A percentile compares a stretch with the other conserved stretches of the same genome.
Evolutionary conservation across 2,329 filamentous ascomycete genomes (phyloP).

Genomic region (Colletotrichum sp.): DNA sequence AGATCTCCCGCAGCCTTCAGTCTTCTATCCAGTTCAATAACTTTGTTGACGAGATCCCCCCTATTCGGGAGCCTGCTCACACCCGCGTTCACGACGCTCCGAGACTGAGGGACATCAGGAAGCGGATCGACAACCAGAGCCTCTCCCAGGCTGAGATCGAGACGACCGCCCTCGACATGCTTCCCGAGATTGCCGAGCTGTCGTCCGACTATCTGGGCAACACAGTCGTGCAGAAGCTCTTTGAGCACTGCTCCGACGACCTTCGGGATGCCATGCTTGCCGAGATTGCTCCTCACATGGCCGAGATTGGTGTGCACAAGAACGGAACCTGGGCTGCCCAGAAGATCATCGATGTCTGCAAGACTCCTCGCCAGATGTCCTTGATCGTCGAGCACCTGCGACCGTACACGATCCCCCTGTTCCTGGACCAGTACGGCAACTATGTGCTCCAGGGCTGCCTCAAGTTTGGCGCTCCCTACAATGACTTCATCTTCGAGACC

Average conservation of each 20-base stretch:
- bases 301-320: slow-evolving; percentile 98
- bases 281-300: slow-evolving; percentile 88
- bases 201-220: slow-evolving; percentile 97
- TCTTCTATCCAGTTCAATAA: slow-evolving; percentile 75
- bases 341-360: slow-evolving; percentile 98
- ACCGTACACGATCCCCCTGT: slow-evolving; percentile 87
- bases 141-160: slow-evolving; percentile 89
- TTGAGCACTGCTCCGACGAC: slow-evolving; percentile 91
- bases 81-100: slow-evolving; percentile 92
- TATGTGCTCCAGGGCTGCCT: slow-evolving; percentile 97
- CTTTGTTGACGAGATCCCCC: slow-evolving; percentile 85
- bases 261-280: slow-evolving; percentile 90
- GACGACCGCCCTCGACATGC: slow-evolving; percentile 89
- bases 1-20: slow-evolving; percentile 77
- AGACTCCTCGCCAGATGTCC: slow-evolving; percentile 80
- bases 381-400: slow-evolving; percentile 85
- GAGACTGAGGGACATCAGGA: slow-evolving; percentile 92
- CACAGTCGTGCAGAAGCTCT: slow-evolving; percentile 98
- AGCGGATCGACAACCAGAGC: slow-evolving; percentile 95
- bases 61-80: slow-evolving; percentile 86
- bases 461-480: slow-evolving; percentile 86
- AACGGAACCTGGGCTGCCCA: slow-evolving; percentile 99
- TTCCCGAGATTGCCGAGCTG: slow-evolving; percentile 94
- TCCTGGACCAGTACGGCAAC: slow-evolving; percentile 98
- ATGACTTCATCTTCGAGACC: slow-evolving; percentile 96